Percentiles rank a stretch among this genome's conserved stretches.
Evolutionary conservation across 2,329 filamentous ascomycete genomes (phyloP).

Genomic region (Aspergillus sp.): DNA sequence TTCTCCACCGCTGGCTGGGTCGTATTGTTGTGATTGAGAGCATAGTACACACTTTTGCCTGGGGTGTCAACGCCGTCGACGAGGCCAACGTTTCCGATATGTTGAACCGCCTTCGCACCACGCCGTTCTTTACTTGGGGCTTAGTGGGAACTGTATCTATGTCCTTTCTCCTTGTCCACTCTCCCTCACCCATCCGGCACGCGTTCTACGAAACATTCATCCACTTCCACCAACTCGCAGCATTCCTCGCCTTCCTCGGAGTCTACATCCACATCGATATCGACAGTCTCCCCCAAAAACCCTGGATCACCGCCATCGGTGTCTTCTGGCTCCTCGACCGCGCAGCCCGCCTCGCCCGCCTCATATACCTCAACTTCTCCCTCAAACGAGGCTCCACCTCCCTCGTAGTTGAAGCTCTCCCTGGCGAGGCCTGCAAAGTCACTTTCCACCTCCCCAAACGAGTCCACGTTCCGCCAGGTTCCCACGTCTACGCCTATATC

Average conservation of each 20-base stretch:
- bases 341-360: slow-evolving; percentile 47
- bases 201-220: slow-evolving; percentile 50
- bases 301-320: slow-evolving; percentile 39
- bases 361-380: slow-evolving; percentile 56
- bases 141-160: slow-evolving; percentile 45
- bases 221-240: slow-evolving; percentile 48
- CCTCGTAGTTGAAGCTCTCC: slow-evolving; percentile 59
- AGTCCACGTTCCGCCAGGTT: slow-evolving; percentile 55
- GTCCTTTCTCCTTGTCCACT: slow-evolving; percentile 43
- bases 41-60: slow-evolving; percentile 70
- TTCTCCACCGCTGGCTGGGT: slow-evolving; percentile 81
- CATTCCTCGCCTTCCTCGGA: slow-evolving; percentile 44
- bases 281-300: slow-evolving; percentile 42
- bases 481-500: slow-evolving; percentile 62
- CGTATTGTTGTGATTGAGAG: slow-evolving; percentile 71
- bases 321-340: slow-evolving; percentile 45
- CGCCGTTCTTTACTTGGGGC: slow-evolving; percentile 47
- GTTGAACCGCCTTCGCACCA: slow-evolving; percentile 31
- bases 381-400: slow-evolving; percentile 49
- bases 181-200: slow-evolving; percentile 46
- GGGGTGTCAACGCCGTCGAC: slow-evolving; percentile 68
- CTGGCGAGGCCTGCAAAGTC: slow-evolving; percentile 60
- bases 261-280: slow-evolving; percentile 46
- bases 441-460: slow-evolving; percentile 60
- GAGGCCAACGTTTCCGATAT: slow-evolving; percentile 35